Conservation (phyloP, 371 early-diverging fungal species). For the Rhizopus arrhizus region DNA sequence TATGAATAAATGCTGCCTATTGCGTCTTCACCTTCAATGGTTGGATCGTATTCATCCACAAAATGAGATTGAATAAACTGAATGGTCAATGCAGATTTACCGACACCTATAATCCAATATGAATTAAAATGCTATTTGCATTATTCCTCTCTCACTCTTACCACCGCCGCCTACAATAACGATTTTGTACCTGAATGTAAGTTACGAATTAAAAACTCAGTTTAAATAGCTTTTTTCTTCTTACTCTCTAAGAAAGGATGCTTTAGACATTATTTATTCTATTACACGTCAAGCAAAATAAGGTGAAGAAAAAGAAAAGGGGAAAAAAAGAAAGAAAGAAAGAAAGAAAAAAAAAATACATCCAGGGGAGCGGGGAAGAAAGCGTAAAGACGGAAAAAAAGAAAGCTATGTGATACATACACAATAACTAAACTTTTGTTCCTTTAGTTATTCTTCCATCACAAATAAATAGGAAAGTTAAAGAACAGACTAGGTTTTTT, state of each 20-base stretch:
- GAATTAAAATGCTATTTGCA: neutral
- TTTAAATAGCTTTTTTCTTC: neutral
- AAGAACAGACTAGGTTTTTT: neutral
- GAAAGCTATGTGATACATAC: neutral
- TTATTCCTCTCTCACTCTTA: slow-evolving; percentile 35
- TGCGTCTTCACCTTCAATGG: slow-evolving; percentile 75
- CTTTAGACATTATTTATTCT: slow-evolving; percentile 23
- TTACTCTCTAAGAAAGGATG: slow-evolving; percentile 40
- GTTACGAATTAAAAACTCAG: slow-evolving; percentile 1
- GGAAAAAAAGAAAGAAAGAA: slow-evolving; percentile 7
- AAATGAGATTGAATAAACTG: slow-evolving; percentile 91
- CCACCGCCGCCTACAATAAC: slow-evolving; percentile 65
- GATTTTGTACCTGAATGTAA: slow-evolving; percentile 24
- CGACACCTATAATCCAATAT: slow-evolving; percentile 56
- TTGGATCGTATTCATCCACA: slow-evolving; percentile 93
- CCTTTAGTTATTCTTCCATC: too few relatives aligned
- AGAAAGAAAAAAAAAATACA: neutral
- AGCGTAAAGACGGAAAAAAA: neutral
- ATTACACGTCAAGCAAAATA: neutral
- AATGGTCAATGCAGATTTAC: slow-evolving; percentile 88
- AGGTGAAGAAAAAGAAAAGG: slow-evolving; percentile 1
- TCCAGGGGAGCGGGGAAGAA: neutral
- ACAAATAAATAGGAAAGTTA: neutral
- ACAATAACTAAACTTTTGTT: too few relatives aligned
- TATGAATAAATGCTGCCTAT: slow-evolving; percentile 4